Conservation (phyloP, 2,329 filamentous ascomycete species). For the Aspergillus sp. region DNA sequence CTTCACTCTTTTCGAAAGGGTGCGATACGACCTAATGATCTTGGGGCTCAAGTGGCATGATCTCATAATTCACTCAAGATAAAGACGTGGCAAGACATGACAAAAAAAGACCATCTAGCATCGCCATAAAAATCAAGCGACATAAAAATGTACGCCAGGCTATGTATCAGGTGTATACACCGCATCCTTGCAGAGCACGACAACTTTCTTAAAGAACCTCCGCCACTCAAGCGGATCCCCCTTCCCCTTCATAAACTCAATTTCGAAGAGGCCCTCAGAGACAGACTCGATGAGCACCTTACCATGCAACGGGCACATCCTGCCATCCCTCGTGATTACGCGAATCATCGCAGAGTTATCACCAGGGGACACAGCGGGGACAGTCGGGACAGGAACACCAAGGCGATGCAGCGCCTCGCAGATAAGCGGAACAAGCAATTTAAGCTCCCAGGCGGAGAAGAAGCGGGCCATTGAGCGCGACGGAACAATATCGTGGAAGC, state of each 20-base stretch:
- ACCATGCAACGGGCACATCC: slow-evolving; percentile 49
- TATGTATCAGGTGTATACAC: slow-evolving; percentile 66
- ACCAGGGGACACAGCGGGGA: slow-evolving; percentile 49
- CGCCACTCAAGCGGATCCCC: slow-evolving; percentile 97
- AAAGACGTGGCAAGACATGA: not conserved
- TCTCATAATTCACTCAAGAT: not conserved
- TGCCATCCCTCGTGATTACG: slow-evolving; percentile 70
- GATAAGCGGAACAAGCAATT: slow-evolving; percentile 78
- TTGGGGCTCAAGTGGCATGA: not conserved
- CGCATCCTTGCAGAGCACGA: slow-evolving; percentile 81
- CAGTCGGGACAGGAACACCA: slow-evolving; percentile 71
- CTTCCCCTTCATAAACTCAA: slow-evolving; percentile 91
- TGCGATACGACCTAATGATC: not conserved
- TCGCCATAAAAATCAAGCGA: not conserved
- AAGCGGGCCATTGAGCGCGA: slow-evolving; percentile 87
- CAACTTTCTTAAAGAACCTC: slow-evolving; percentile 95
- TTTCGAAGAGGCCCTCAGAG: slow-evolving; percentile 71
- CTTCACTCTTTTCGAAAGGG: not conserved
- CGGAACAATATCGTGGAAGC: slow-evolving; percentile 90
- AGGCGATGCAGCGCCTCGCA: slow-evolving; percentile 81
- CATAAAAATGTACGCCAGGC: not conserved
- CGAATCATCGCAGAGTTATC: slow-evolving; percentile 67
- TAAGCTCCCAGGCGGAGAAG: slow-evolving; percentile 78
- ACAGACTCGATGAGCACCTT: slow-evolving; percentile 51
- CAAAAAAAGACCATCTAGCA: not conserved